Percentiles rank a stretch among this genome's conserved stretches.
These are phyloP conservation scores for Phialophora chinensis DNA, from an alignment of 2,329 filamentous ascomycete species.

Conservation along the genomic window DNA sequence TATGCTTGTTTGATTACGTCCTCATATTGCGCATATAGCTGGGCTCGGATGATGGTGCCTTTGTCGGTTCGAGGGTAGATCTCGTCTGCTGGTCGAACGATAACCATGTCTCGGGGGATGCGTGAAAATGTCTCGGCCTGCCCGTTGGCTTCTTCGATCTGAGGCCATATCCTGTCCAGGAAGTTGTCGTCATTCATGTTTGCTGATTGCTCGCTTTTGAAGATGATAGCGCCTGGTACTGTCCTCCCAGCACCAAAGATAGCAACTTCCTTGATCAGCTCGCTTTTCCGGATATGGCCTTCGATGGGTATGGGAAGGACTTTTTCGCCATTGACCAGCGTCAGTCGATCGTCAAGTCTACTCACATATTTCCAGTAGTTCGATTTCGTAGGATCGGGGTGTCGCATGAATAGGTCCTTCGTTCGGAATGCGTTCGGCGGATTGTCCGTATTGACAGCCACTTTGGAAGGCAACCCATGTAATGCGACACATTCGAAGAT, in stretches of 20 bases:
- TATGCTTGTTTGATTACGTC: conserved; percentile 25
- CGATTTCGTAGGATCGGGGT: conserved; percentile 44
- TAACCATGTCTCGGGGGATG: conserved; percentile 58
- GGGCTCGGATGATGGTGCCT: conserved; percentile 61
- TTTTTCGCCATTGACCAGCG: conserved; percentile 70
- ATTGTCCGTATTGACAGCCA: conserved; percentile 55
- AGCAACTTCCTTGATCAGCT: conserved; percentile 59
- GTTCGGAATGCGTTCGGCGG: conserved; percentile 60
- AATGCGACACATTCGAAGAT: conserved; percentile 47
- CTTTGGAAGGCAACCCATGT: conserved; percentile 50
- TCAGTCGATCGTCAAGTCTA: conserved; percentile 66
- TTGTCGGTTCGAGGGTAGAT: conserved; percentile 55
- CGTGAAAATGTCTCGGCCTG: conserved; percentile 59
- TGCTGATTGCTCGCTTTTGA: conserved; percentile 47
- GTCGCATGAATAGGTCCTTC: conserved; percentile 56
- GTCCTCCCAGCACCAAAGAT: conserved; percentile 66
- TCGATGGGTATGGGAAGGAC: conserved; percentile 69
- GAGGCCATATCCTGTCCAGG: conserved; percentile 51
- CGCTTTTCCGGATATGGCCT: conserved; percentile 55
- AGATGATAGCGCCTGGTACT: conserved; percentile 63
- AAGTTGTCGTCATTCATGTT: conserved; percentile 47
- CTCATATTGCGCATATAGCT: conserved; percentile 58
- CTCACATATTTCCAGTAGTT: conserved; percentile 68
- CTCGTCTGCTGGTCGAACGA: conserved; percentile 49
- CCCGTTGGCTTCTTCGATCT: conserved; percentile 56